Evolutionary conservation across 139 green algal species (phyloP).

Genomic region (Marvania coccoides): DNA sequence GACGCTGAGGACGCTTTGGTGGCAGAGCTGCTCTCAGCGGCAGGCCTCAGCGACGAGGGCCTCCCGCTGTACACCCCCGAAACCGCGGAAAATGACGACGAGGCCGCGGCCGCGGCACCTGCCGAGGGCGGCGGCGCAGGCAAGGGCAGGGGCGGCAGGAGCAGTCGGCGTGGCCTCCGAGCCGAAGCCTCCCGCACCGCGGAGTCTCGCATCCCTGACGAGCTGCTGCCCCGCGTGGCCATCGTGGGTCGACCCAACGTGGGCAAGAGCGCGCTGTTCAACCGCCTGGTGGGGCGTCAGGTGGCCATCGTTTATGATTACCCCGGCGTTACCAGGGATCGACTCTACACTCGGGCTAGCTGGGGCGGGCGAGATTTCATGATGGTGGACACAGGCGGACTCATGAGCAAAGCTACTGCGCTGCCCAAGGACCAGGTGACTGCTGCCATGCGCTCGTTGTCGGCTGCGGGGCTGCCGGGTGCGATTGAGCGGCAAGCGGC

Average conservation of each 20-base stretch:
- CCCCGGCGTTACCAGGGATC: conserved; percentile 78
- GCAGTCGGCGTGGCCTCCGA: background rate
- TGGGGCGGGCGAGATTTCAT: conserved; percentile 90
- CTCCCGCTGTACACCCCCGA: background rate
- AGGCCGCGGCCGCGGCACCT: background rate
- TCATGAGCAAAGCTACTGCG: conserved; percentile 69
- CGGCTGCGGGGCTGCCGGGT: conserved; percentile 52
- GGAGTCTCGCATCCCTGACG: background rate
- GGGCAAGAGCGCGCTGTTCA: conserved; percentile 96
- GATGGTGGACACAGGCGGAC: conserved; percentile 91
- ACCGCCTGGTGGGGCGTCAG: conserved; percentile 70
- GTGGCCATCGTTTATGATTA: conserved; percentile 93
- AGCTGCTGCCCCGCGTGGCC: conserved; percentile 46
- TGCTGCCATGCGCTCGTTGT: conserved; percentile 49
- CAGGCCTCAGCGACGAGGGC: background rate
- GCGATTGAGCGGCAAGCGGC: conserved; percentile 89
- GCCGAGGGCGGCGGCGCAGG: background rate
- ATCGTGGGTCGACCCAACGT: conserved; percentile 94
- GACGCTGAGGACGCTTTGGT: background rate
- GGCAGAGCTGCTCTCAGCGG: background rate
- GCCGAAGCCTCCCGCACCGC: background rate
- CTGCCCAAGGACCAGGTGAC: conserved; percentile 49
- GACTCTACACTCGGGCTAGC: conserved; percentile 82
- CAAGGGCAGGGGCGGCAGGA: background rate
- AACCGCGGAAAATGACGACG: background rate